These are phyloP conservation scores for Datura wrightii DNA, from an alignment of 257 asterid genomes.

Conservation along the genomic window DNA sequence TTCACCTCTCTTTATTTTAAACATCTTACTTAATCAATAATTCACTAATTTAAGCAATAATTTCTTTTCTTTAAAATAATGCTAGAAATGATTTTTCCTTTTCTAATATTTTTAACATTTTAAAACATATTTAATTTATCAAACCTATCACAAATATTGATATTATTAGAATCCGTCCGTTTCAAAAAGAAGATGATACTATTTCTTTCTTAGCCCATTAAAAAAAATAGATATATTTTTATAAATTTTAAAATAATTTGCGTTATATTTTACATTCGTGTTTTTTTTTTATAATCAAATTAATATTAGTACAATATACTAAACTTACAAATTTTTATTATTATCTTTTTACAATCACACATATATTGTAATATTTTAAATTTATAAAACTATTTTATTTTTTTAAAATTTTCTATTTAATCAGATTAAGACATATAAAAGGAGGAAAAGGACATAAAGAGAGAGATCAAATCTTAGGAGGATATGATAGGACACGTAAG, in stretches of 20 bases:
- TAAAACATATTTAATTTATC: background rate
- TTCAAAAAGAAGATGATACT: background rate
- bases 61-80: background rate
- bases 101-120: background rate
- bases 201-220: background rate
- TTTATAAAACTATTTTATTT: background rate
- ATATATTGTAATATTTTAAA: background rate
- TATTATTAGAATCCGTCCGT: too few species aligned
- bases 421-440: background rate
- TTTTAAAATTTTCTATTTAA: background rate
- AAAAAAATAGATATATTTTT: background rate
- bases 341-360: background rate
- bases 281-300: background rate
- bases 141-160: background rate
- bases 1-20: background rate
- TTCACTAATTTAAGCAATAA: background rate
- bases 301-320: background rate
- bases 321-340: background rate
- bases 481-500: constrained; percentile 48
- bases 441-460: constrained; percentile 3
- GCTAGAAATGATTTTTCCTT: background rate
- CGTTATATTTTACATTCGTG: background rate
- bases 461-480: background rate
- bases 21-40: background rate
- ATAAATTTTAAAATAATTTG: background rate